Conservation (phyloP, 2,329 filamentous ascomycete genomes). For the Trichoderma asperellum region DNA sequence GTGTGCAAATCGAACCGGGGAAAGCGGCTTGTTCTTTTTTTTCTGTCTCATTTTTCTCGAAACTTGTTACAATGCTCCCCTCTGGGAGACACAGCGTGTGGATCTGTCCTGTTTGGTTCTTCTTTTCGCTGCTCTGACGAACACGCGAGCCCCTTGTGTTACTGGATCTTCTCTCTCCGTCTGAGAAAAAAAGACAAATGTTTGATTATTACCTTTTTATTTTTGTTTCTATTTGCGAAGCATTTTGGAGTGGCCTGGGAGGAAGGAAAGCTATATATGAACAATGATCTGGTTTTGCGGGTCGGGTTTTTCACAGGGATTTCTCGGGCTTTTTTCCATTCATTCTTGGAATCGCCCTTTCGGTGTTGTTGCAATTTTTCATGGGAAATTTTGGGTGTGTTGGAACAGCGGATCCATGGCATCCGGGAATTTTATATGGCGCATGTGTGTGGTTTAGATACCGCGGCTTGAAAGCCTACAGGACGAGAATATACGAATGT, state of each 20-base stretch:
- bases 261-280: constrained; percentile 33
- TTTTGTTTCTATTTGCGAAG: constrained; percentile 36
- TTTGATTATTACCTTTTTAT: constrained; percentile 21
- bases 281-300: constrained; percentile 42
- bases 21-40: constrained; percentile 35
- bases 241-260: constrained; percentile 40
- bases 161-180: constrained; percentile 37
- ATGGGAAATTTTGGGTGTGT: constrained; percentile 36
- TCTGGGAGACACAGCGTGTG: constrained; percentile 24
- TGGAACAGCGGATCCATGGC: constrained; percentile 37
- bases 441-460: constrained; percentile 40
- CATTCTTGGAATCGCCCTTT: constrained; percentile 32
- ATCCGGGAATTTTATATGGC: constrained; percentile 39
- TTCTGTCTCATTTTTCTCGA: constrained; percentile 10
- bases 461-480: constrained; percentile 39
- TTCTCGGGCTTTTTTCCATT: constrained; percentile 37
- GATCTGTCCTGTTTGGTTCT: constrained; percentile 29
- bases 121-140: constrained; percentile 30
- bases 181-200: constrained; percentile 34
- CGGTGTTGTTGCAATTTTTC: constrained; percentile 44
- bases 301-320: constrained; percentile 38
- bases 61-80: constrained; percentile 11
- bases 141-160: constrained; percentile 31
- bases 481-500: constrained; percentile 47
- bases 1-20: constrained; percentile 39